Evolutionary conservation across 305 asterid genomes (phyloP).

Genomic region (Ajuga reptans): DNA sequence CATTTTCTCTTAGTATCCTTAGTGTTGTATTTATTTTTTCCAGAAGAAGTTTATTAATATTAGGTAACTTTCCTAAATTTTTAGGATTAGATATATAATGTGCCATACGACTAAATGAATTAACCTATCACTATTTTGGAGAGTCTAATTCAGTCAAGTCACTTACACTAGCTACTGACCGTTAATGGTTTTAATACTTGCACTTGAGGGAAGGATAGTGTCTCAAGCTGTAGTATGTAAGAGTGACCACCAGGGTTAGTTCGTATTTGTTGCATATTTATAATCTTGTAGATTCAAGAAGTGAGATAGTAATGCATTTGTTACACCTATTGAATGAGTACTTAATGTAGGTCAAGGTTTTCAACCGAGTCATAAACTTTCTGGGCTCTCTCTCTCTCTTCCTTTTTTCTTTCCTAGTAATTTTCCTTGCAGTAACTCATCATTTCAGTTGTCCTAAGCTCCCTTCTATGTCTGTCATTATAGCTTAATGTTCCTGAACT

Average conservation of each 20-base stretch:
- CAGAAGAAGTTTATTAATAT: conserved; percentile 3
- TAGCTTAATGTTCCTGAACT: conserved; percentile 90
- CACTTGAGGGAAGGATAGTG: conserved; percentile 10
- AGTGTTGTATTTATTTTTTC: neutral
- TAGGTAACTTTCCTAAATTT: conserved; percentile 2
- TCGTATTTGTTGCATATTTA: neutral
- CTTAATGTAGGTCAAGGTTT: neutral
- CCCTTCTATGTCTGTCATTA: conserved; percentile 18
- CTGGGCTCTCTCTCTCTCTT: neutral
- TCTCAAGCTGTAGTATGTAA: conserved; percentile 1
- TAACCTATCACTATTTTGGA: neutral
- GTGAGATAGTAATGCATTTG: neutral
- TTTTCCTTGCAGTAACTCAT: neutral
- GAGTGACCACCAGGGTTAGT: neutral
- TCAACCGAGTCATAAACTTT: neutral
- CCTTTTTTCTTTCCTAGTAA: neutral
- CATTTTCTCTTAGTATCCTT: neutral
- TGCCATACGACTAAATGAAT: neutral
- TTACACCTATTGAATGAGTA: neutral
- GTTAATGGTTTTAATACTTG: conserved; percentile 16
- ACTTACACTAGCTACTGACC: neutral
- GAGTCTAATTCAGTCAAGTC: neutral
- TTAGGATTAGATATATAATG: neutral
- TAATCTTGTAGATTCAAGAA: conserved; percentile 1
- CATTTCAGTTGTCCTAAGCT: conserved; percentile 17